Percentiles rank a stretch among this genome's conserved stretches.
Evolutionary conservation across 2,329 filamentous ascomycete genomes (phyloP).

Genomic region (Penicillium verrucosum): DNA sequence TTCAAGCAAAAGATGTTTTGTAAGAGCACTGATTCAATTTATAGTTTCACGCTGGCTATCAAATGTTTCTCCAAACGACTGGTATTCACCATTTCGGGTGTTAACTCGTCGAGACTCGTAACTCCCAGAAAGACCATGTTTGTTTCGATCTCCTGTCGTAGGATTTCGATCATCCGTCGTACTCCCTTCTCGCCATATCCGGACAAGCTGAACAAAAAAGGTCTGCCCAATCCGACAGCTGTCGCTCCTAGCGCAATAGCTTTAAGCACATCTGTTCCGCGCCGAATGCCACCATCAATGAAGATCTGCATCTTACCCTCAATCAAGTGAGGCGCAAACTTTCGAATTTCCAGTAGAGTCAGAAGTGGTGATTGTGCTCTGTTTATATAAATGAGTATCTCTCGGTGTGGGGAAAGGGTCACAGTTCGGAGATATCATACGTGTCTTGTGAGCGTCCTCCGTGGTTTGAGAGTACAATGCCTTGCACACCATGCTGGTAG

Average conservation of each 20-base stretch:
- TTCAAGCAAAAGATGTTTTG: neutral
- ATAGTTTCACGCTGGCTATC: slow-evolving; percentile 30
- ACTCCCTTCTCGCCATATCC: slow-evolving; percentile 59
- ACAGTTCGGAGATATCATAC: slow-evolving; percentile 13
- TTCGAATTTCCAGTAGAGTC: slow-evolving; percentile 61
- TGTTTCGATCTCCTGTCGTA: slow-evolving; percentile 33
- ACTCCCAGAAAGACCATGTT: slow-evolving; percentile 37
- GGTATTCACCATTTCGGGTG: slow-evolving; percentile 32
- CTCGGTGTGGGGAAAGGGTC: neutral
- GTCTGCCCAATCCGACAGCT: slow-evolving; percentile 61
- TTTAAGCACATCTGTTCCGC: slow-evolving; percentile 66
- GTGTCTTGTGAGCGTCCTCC: slow-evolving; percentile 50
- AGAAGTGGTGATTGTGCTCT: slow-evolving; percentile 51
- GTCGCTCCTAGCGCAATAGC: slow-evolving; percentile 63
- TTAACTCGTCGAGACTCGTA: slow-evolving; percentile 26
- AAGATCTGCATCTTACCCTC: slow-evolving; percentile 54
- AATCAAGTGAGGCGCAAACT: slow-evolving; percentile 32
- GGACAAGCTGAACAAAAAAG: slow-evolving; percentile 57
- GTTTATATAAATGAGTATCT: neutral
- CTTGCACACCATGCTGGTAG: slow-evolving; percentile 46
- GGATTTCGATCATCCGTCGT: slow-evolving; percentile 41
- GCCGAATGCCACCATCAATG: slow-evolving; percentile 63
- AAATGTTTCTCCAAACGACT: slow-evolving; percentile 32
- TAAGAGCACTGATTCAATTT: neutral
- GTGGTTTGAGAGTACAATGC: slow-evolving; percentile 41